Evolutionary conservation across 768 basidiomycete species (phyloP).

Genomic region (Rhizopogon sp.): DNA sequence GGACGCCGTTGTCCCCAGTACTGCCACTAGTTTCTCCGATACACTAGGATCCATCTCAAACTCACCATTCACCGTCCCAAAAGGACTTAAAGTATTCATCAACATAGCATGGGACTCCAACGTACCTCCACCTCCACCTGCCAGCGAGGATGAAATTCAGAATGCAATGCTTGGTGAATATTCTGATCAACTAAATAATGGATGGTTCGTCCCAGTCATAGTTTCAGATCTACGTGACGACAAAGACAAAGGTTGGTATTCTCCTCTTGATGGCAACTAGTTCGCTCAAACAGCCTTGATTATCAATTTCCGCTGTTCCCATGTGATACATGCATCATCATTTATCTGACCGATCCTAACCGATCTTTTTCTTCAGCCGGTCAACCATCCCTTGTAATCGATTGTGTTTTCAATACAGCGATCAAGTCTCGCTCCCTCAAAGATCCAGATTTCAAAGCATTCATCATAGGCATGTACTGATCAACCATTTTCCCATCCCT

Average conservation of each 20-base stretch:
- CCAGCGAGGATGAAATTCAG: constrained; percentile 51
- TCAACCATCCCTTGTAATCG: constrained; percentile 64
- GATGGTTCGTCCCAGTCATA: constrained; percentile 66
- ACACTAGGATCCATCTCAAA: constrained; percentile 7
- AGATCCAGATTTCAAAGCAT: constrained; percentile 62
- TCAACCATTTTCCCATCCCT: constrained; percentile 2
- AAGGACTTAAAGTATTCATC: constrained; percentile 62
- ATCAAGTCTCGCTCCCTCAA: constrained; percentile 55
- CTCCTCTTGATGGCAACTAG: not conserved
- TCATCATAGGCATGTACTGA: constrained; percentile 54
- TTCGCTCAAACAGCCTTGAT: constrained; percentile 3
- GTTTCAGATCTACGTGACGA: constrained; percentile 61
- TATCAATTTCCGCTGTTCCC: constrained; percentile 10
- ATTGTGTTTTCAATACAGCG: constrained; percentile 59
- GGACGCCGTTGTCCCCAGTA: constrained; percentile 25
- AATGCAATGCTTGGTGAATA: constrained; percentile 51
- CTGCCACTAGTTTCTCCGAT: constrained; percentile 7
- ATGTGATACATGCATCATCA: not conserved
- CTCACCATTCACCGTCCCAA: constrained; percentile 35
- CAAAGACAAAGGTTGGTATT: constrained; percentile 60
- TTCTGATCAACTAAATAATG: constrained; percentile 31
- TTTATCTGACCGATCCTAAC: not conserved
- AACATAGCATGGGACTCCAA: constrained; percentile 69
- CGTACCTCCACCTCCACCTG: constrained; percentile 66
- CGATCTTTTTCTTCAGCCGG: constrained; percentile 43